phyloP scores from a whole-genome alignment of 441 rosid species.

The Bruguiera hainesii region DNA sequence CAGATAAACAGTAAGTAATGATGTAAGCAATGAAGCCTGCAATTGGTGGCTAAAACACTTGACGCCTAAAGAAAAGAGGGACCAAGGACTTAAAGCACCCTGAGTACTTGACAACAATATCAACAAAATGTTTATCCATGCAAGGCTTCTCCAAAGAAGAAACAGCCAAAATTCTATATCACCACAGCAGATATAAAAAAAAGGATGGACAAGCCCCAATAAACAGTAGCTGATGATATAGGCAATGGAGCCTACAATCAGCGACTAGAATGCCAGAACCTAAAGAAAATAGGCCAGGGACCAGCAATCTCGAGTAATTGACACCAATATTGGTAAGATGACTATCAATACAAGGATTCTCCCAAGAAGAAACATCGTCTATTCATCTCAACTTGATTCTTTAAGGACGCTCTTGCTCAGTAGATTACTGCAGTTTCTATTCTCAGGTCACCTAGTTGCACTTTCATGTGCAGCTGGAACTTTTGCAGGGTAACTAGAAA shows the following conservation, averaged over 20 bases:
- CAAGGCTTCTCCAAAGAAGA: background rate
- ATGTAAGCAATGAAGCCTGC: background rate
- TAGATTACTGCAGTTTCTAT: slow-evolving; percentile 23
- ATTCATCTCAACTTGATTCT: background rate
- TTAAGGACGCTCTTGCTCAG: slow-evolving; percentile 17
- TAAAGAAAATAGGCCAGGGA: slow-evolving; percentile 4
- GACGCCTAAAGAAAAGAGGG: background rate
- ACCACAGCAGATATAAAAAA: slow-evolving; percentile 10
- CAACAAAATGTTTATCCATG: background rate
- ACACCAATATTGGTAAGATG: slow-evolving; percentile 15
- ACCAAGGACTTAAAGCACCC: background rate
- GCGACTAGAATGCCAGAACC: slow-evolving; percentile 19
- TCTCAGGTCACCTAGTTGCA: slow-evolving; percentile 43
- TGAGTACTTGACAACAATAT: background rate
- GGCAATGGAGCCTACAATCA: slow-evolving; percentile 10
- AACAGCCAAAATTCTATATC: slow-evolving; percentile 6
- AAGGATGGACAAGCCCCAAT: background rate
- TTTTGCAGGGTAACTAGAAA: slow-evolving; percentile 61
- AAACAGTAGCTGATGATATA: background rate
- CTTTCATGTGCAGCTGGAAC: slow-evolving; percentile 74
- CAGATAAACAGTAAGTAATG: background rate
- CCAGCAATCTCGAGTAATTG: slow-evolving; percentile 9
- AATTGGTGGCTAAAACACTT: background rate
- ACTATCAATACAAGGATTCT: slow-evolving; percentile 14
- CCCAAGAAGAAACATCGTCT: slow-evolving; percentile 6